Percentiles rank a stretch among this genome's conserved stretches.
Conservation (phyloP, 1,139 yeast genomes). For the Groenewaldozyma auringiensis region DNA sequence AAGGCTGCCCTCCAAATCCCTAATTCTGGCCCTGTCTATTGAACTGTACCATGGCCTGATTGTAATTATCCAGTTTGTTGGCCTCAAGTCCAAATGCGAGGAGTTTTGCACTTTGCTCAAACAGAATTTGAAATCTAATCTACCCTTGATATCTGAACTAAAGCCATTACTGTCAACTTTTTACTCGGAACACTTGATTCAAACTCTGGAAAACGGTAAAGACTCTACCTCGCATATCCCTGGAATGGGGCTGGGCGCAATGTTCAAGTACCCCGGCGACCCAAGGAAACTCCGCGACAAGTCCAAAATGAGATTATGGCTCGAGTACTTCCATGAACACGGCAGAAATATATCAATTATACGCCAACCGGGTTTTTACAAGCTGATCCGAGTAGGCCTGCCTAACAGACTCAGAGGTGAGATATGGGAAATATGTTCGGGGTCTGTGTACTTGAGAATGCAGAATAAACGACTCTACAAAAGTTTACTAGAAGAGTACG, state of each 20-base stretch:
- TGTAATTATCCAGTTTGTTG: constrained; percentile 65
- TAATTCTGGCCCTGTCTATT: constrained; percentile 72
- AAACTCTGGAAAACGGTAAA: constrained; percentile 29
- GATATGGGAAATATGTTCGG: constrained; percentile 88
- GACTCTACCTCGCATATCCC: constrained; percentile 36
- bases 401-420: constrained; percentile 93
- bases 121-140: constrained; percentile 53
- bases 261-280: constrained; percentile 85
- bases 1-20: constrained; percentile 66
- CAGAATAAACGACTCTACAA: constrained; percentile 55
- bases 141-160: constrained; percentile 52
- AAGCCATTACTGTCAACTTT: constrained; percentile 63
- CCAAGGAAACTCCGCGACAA: constrained; percentile 70
- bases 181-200: constrained; percentile 76
- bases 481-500: constrained; percentile 49
- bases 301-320: constrained; percentile 87
- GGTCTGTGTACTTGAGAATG: constrained; percentile 70
- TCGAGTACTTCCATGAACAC: constrained; percentile 72
- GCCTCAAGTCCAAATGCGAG: constrained; percentile 73
- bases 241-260: constrained; percentile 75
- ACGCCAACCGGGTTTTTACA: constrained; percentile 69
- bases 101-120: constrained; percentile 66
- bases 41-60: constrained; percentile 60
- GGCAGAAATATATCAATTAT: constrained; percentile 78
- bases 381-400: constrained; percentile 78